Base-by-base conservation (phyloP, 768 basidiomycete genomes). In the Candolleomyces aberdarensis region DNA sequence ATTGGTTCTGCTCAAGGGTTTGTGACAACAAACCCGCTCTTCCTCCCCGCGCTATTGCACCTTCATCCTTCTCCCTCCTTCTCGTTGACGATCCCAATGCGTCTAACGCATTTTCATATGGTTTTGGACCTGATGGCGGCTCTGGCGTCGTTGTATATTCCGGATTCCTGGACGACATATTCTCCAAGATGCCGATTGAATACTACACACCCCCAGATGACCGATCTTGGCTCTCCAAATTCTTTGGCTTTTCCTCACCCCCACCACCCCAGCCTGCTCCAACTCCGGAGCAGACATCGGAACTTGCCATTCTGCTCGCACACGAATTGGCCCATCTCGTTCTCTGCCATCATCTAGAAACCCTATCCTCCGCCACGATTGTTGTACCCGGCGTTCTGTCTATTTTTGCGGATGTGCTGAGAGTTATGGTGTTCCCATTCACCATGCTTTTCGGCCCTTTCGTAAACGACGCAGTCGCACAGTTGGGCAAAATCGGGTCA, bases 91-190 rank as follows among this genome's bases (percentile, higher is more conserved):
- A 88, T 62, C 88, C 92, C 0, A 88, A 92, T 61, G 79, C 86
- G 2, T 82, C 85, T 9, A 99, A 98, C 68, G 96, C 97, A 1
- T 97, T 99, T 72, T 92, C 91, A 1, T 98, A 96, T 69, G 96
- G 96, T 1, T 98, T 98, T 65, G 94, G 94, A 13, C 89, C 92
- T 3, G 86, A 94, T 67, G 91, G 92, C 41, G 92, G 88, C 0
- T 95, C 94, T 60, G 96, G 97, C 6, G 84, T 99, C 60, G 96
- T 98, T 58, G 86, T 99, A 9, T 98, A 93, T 72, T 92, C 92
- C 13, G 96, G 96, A 5, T 93, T 98, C 76, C 71, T 98, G 53
- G 92, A 98, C 69, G 87, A 94, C 58, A 88, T 98, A 56, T 78
- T 97, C 39, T 70, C 83, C 44, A 82, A 80, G 64, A 71, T 72